These are phyloP conservation scores for Aspergillus vadensis DNA, from an alignment of 2,329 filamentous ascomycete species.

Conservation along the genomic window DNA sequence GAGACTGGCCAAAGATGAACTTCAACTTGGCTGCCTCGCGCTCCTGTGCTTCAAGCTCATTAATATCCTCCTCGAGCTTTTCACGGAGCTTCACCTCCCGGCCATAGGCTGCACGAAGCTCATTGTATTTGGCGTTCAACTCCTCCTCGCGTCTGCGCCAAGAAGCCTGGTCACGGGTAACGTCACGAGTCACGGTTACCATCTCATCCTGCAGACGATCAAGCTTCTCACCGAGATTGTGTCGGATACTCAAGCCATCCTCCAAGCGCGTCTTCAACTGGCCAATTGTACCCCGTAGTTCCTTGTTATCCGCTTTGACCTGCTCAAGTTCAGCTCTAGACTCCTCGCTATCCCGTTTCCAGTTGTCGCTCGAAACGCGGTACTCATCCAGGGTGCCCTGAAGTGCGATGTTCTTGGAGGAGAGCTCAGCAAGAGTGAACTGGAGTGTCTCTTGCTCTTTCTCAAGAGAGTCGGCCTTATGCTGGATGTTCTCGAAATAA, in stretches of 20 bases:
- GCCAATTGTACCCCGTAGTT: conserved; percentile 71
- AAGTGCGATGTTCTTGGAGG: conserved; percentile 62
- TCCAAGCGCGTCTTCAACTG: conserved; percentile 76
- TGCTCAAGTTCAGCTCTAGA: conserved; percentile 52
- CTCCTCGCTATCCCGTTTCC: conserved; percentile 60
- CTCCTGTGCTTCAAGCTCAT: conserved; percentile 68
- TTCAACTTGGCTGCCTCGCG: conserved; percentile 76
- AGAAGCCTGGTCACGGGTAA: conserved; percentile 77
- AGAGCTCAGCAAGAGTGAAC: conserved; percentile 55
- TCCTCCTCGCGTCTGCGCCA: conserved; percentile 70
- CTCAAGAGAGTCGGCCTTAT: conserved; percentile 68
- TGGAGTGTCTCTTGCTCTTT: conserved; percentile 63
- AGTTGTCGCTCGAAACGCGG: conserved; percentile 60
- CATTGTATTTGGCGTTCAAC: conserved; percentile 56
- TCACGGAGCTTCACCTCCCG: conserved; percentile 67
- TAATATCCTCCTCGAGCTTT: conserved; percentile 62
- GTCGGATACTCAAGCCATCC: conserved; percentile 81
- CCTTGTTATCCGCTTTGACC: conserved; percentile 65
- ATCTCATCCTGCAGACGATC: conserved; percentile 86
- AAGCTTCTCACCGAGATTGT: conserved; percentile 81
- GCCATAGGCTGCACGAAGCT: conserved; percentile 60
- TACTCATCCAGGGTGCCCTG: conserved; percentile 66
- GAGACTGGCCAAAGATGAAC: conserved; percentile 70
- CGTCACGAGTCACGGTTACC: conserved; percentile 72
- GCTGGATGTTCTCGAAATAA: conserved; percentile 64